Base-by-base conservation (phyloP, 2,329 filamentous ascomycete genomes). In the Hymenoscyphus salicellus region DNA sequence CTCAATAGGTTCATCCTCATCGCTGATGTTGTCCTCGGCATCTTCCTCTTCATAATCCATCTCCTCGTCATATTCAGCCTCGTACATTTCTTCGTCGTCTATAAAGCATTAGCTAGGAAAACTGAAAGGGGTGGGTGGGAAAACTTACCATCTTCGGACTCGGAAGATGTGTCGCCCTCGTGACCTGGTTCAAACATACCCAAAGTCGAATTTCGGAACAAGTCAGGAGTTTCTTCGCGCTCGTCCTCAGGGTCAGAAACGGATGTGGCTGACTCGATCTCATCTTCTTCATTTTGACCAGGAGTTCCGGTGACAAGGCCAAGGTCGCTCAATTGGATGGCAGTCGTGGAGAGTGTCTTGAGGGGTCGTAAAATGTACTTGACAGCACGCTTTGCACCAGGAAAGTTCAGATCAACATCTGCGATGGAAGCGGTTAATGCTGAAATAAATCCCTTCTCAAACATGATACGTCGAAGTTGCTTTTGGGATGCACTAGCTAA, bases 331-430 rank as follows among this genome's bases (percentile, higher is more conserved):
- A 99, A 80, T 64, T 90, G 85, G 67, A 96, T 91, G 1, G 93
- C 95, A 11, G 93, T 94, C 69, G 90, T 89, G 0, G 94, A 97
- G 49, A 99, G 81, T 63, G 91, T 88, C 72, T 94, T 92, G 26
- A 99, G 83, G 2, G 96, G 94, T 43, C 92, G 90, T 56, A 99
- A 83, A 61, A 99, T 97, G 77, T 97, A 96, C 79, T 98, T 99
- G 73, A 99, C 92, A 16, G 93, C 93, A 57, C 93, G 88, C 80
- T 96, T 97, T 17, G 96, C 91, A 30, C 91, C 90, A 0, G 94
- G 93, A 77, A 96, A 97, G 71, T 96, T 96, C 66, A 99, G 85
- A 75, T 97, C 95, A 65, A 99, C 90, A 72, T 99, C 96, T 20
- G 95, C 92, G 71, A 99, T 93, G 0, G 96, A 96, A 14, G 89